Evolutionary conservation across 257 asterid genomes (phyloP).

Genomic region (Mentha longifolia): DNA sequence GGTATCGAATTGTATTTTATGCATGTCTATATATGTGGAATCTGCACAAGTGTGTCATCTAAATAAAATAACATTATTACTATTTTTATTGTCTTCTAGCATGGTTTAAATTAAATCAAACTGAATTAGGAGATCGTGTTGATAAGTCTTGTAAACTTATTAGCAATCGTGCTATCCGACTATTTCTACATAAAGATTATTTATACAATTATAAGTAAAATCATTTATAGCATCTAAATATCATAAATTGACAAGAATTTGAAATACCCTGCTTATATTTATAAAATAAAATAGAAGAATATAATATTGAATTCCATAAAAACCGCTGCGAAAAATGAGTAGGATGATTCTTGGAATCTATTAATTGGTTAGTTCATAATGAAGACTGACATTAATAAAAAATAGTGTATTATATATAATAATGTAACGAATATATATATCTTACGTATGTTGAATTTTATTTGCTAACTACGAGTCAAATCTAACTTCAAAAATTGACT

Average conservation of each 20-base stretch:
- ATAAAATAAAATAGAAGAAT: too few relatives aligned
- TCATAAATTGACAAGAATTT: neutral
- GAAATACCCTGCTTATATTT: neutral
- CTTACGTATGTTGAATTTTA: neutral
- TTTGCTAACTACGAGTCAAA: constrained; percentile 21
- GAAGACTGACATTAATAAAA: too few relatives aligned
- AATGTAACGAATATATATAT: too few relatives aligned
- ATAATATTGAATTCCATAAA: neutral
- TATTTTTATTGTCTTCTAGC: neutral
- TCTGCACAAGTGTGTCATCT: neutral
- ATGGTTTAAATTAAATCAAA: neutral
- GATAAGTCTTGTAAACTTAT: neutral
- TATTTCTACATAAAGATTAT: too few relatives aligned
- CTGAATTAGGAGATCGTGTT: neutral
- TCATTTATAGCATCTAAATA: neutral
- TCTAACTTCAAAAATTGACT: neutral
- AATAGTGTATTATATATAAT: too few relatives aligned
- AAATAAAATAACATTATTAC: too few relatives aligned
- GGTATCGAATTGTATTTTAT: too few relatives aligned
- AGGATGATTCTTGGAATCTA: neutral
- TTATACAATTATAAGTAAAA: too few relatives aligned
- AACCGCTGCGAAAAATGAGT: neutral
- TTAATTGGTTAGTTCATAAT: neutral
- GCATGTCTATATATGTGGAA: neutral
- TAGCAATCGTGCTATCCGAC: too few relatives aligned